Conservation (phyloP, 176 grass and related monocot genomes). For the Rhynchospora pubera region DNA sequence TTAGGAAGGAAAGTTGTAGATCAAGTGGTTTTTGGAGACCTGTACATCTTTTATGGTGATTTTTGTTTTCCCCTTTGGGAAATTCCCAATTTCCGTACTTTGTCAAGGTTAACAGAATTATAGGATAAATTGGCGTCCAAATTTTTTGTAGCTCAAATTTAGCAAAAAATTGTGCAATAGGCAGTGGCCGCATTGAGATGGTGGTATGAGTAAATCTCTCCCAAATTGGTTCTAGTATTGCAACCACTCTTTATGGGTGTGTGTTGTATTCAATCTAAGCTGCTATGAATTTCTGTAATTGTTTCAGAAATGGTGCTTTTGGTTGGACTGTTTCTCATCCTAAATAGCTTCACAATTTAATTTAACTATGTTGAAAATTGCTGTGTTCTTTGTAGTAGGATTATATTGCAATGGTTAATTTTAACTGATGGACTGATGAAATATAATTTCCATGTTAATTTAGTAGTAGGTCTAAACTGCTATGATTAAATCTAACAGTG, state of each 20-base stretch:
- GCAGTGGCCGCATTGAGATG: background rate
- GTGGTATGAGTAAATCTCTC: background rate
- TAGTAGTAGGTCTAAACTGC: background rate
- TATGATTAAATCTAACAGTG: background rate
- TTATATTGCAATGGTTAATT: background rate
- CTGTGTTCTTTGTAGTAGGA: background rate
- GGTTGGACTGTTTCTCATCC: background rate
- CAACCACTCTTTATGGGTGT: background rate
- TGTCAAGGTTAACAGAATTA: background rate
- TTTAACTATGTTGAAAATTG: background rate
- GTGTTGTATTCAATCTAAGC: background rate
- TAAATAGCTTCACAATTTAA: background rate
- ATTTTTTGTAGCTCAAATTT: background rate
- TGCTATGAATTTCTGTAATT: background rate
- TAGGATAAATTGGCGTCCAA: background rate
- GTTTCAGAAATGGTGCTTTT: background rate
- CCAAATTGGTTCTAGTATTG: background rate
- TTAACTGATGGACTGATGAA: background rate
- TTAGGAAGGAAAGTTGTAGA: background rate
- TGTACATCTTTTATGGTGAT: background rate
- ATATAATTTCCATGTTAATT: background rate
- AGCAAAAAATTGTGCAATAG: background rate
- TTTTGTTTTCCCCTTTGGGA: slow-evolving; percentile 1
- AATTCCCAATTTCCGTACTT: slow-evolving; percentile 1
- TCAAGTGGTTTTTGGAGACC: background rate